These are phyloP conservation scores for Talaromyces amestolkiae DNA, from an alignment of 2,329 filamentous ascomycete species.

Conservation along the genomic window DNA sequence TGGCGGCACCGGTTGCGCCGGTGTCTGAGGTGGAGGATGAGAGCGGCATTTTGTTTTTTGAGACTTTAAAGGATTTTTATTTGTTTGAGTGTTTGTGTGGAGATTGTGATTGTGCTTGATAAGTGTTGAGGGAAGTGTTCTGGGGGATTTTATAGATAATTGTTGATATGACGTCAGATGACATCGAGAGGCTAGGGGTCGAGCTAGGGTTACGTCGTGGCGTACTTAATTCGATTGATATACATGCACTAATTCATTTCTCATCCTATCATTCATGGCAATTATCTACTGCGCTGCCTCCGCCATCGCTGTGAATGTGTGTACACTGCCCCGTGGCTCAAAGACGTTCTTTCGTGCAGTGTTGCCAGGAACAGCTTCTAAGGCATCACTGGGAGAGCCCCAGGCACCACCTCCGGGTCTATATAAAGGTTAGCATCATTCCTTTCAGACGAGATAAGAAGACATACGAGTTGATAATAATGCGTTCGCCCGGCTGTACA, in stretches of 20 bases:
- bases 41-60: neutral
- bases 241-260: neutral
- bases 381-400: neutral
- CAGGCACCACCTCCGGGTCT: conserved; percentile 18
- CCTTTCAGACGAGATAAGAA: neutral
- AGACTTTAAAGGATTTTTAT: neutral
- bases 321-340: conserved; percentile 16
- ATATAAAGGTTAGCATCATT: neutral
- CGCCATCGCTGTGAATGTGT: conserved; percentile 12
- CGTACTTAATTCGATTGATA: neutral
- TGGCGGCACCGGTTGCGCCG: conserved; percentile 52
- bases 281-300: conserved; percentile 10
- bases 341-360: conserved; percentile 7
- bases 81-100: neutral
- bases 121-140: too few relatives aligned
- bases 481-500: conserved; percentile 13
- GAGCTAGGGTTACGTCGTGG: neutral
- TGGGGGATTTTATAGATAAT: neutral
- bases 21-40: conserved; percentile 22
- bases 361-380: neutral
- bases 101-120: too few relatives aligned
- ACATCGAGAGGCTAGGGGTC: neutral
- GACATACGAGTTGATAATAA: conserved; percentile 17
- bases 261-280: neutral
- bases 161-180: conserved; percentile 9